Evolutionary conservation across 2,329 filamentous ascomycete genomes (phyloP), one percentile per base, ranked within the genome.

Genomic region (Colletotrichum sp.): DNA sequence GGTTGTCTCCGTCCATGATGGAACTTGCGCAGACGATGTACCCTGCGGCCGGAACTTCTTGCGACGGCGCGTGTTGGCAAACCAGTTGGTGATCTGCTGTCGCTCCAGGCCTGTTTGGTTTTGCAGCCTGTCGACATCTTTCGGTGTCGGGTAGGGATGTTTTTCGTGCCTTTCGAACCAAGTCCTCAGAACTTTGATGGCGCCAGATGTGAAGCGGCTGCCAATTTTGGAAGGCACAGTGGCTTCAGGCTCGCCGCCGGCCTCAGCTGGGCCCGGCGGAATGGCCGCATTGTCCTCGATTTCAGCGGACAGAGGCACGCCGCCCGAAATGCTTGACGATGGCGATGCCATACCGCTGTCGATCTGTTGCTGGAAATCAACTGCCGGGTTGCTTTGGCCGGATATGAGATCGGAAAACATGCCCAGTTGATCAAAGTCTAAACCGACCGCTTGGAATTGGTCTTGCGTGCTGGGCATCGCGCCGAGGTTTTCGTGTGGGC

Each of bases 51-150:
- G 87, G 69, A 89, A 87, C 83, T 93, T 94, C 67, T 91, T 90
- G 78, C 93, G 87, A 77, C 93, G 88, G 71, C 92, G 89, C 69
- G 92, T 92, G 82, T 94, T 94, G 55, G 93, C 92, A 75, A 94
- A 89, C 93, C 93, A 94, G 80, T 94, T 94, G n/a, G 89, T 89
- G 66, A 94, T 92, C 80, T 94, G 93, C 49, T 86, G 90, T 34
- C 89, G 85, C 70, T 88, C 91, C 21, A 94, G 84, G 15, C 92
- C 92, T 5, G 92, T 94, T 70, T 89, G 85, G 30, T 86, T 83
- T 79, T 91, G 90, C 62, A 94, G 84, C 32, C 88, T 85, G 60
- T 91, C 90, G 78, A 93, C 93, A 78, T 94, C 91, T 64, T 90
- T 87, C 60, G 94, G 92, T 9, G 88, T 92, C 5, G 93, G 93